Evolutionary conservation across 2,329 filamentous ascomycete species (phyloP), one percentile per base, ranked within the genome.

Genomic region (Cordyceps cicadae): DNA sequence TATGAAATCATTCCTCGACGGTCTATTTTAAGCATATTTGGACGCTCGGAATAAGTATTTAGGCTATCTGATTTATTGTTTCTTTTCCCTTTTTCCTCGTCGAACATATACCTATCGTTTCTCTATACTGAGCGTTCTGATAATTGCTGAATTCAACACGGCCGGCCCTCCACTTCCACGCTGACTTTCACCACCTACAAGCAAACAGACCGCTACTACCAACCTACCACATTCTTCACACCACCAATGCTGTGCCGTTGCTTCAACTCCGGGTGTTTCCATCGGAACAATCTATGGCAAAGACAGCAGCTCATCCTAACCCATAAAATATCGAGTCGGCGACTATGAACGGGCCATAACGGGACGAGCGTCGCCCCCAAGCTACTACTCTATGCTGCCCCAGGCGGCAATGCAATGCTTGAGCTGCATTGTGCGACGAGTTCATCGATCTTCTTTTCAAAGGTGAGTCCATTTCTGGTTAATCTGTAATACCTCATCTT

Each of bases 381-480:
- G 14, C 41, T 26, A 21, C 34, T 29, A 7, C 29, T 29, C 3
- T 5, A 11, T 37, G 34, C 24, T 24, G 24, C 17, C n/a, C n/a
- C 32, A 26, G 41, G 48, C 50, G 49, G 17, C 57, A 60, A 48
- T 32, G 39, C 50, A 48, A n/a, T 29, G 29, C 5, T 29, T 29
- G 52, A 49, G 15, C 43, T 17, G 45, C 51, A 49, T 50, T 50
- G 51, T 60, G 43, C 45, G 29, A 60, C 58, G 51, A 9, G 58
- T 60, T 60, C 51, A 54, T 60, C 58, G 41, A 60, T 43, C 11
- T 8, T 19, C n/a, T 21, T 39, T 8, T 19, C 19, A 43, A 14
- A 12, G 11, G 12, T 34, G 24, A 26, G 24, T 59, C 48, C 48
- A 12, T 34, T 51, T 52, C 11, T 39, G 24, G 49, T 24, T n/a